A percentile compares a stretch with the other conserved stretches of the same genome.
Conservation (phyloP, 75 land plant genomes). For the Isoetes taiwanensis region DNA sequence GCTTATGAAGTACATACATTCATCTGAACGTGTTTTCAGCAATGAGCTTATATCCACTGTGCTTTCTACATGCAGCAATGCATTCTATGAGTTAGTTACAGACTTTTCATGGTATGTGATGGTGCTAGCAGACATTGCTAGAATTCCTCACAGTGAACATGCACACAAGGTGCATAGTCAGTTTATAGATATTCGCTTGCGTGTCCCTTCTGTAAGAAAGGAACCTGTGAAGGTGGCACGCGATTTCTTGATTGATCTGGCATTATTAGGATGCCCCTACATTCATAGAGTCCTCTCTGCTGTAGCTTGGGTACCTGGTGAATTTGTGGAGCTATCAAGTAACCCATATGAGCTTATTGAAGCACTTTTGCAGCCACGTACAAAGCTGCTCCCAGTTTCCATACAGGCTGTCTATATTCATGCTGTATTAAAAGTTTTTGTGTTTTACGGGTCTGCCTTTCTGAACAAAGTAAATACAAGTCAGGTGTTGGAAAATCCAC, state of each 20-base stretch:
- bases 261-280: constrained; percentile 51
- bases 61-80: constrained; percentile 55
- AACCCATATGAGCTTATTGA: constrained; percentile 65
- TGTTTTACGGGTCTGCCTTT: constrained; percentile 29
- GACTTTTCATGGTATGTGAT: constrained; percentile 95
- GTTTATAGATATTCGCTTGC: constrained; percentile 71
- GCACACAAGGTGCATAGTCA: constrained; percentile 86
- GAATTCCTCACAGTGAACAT: constrained; percentile 56
- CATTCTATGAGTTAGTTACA: constrained; percentile 53
- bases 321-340: constrained; percentile 57
- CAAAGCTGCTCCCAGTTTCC: constrained; percentile 42
- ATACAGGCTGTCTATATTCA: constrained; percentile 80
- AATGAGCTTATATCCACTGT: constrained; percentile 70
- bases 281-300: constrained; percentile 58
- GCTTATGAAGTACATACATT: constrained; percentile 44
- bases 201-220: constrained; percentile 68
- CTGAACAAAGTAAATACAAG: constrained; percentile 3
- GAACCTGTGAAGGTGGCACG: constrained; percentile 61
- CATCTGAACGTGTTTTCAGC: constrained; percentile 61
- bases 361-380: constrained; percentile 87
- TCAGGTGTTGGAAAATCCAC: no score
- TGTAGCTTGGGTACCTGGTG: constrained; percentile 87
- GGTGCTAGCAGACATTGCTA: constrained; percentile 62
- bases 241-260: constrained; percentile 75
- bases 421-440: constrained; percentile 62